A percentile compares a stretch with the other conserved stretches of the same genome.
phyloP scores from a whole-genome alignment of 768 basidiomycete species.

The Termitomyces sp. region DNA sequence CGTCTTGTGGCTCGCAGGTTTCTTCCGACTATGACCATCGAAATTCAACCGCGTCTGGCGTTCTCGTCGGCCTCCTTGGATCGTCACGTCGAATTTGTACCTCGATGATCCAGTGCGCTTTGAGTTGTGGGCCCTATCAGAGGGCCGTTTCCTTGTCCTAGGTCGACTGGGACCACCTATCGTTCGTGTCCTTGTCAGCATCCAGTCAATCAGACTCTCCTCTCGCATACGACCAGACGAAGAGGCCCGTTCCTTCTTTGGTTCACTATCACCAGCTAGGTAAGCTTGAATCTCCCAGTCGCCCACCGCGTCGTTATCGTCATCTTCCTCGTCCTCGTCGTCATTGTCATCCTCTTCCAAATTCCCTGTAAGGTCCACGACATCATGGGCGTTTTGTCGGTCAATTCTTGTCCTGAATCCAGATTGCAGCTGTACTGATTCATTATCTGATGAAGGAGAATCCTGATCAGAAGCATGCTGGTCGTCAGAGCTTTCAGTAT shows the following conservation, averaged over 20 bases:
- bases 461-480: constrained; percentile 11
- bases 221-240: constrained; percentile 29
- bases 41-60: constrained; percentile 43
- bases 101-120: constrained; percentile 8
- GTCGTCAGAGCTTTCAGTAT: constrained; percentile 58
- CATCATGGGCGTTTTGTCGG: constrained; percentile 22
- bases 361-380: constrained; percentile 16
- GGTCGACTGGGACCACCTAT: constrained; percentile 23
- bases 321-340: not conserved
- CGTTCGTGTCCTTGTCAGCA: constrained; percentile 50
- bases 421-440: constrained; percentile 5
- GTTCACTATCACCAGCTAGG: constrained; percentile 21
- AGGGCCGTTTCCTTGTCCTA: constrained; percentile 15
- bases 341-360: constrained; percentile 12
- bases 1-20: not conserved
- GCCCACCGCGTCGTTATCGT: constrained; percentile 23
- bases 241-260: constrained; percentile 9
- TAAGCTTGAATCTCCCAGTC: constrained; percentile 33
- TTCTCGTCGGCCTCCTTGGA: constrained; percentile 33
- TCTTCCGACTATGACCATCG: constrained; percentile 12
- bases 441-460: not conserved
- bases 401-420: not conserved
- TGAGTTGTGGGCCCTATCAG: not conserved
- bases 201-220: constrained; percentile 64
- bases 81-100: constrained; percentile 37